Evolutionary conservation across 257 asterid genomes (phyloP).

Genomic region (Capsicum baccatum): DNA sequence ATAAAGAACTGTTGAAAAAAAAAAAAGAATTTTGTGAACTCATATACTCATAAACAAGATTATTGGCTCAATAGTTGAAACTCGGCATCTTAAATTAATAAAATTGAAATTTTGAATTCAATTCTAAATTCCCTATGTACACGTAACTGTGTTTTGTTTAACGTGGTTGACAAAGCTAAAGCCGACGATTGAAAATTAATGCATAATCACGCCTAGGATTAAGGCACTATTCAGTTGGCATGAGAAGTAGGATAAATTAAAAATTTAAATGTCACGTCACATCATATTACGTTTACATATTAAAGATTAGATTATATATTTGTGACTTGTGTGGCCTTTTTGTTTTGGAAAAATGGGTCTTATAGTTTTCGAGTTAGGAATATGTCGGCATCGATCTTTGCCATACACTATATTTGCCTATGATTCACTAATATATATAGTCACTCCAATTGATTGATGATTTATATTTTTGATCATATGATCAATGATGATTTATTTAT

Average conservation of each 20-base stretch:
- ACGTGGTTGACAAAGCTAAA: neutral
- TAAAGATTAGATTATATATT: neutral
- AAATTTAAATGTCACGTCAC: neutral
- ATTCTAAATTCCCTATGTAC: no score
- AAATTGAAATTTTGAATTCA: neutral
- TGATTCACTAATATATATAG: neutral
- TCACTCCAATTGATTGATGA: neutral
- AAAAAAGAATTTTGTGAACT: neutral
- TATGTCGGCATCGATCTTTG: conserved; percentile 8
- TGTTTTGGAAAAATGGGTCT: neutral
- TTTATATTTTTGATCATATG: neutral
- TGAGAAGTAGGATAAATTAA: neutral
- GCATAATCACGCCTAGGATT: neutral
- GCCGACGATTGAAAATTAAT: neutral
- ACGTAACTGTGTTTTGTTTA: no score
- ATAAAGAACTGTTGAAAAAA: no score
- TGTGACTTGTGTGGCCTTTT: neutral
- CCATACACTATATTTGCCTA: neutral
- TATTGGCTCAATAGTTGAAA: neutral
- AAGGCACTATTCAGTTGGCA: neutral
- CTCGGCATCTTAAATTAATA: neutral
- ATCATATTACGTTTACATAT: neutral
- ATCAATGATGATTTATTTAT: neutral
- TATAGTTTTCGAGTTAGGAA: neutral
- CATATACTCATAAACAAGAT: neutral